Conservation (phyloP, 2,329 filamentous ascomycete species). For the Truncatella angustata region DNA sequence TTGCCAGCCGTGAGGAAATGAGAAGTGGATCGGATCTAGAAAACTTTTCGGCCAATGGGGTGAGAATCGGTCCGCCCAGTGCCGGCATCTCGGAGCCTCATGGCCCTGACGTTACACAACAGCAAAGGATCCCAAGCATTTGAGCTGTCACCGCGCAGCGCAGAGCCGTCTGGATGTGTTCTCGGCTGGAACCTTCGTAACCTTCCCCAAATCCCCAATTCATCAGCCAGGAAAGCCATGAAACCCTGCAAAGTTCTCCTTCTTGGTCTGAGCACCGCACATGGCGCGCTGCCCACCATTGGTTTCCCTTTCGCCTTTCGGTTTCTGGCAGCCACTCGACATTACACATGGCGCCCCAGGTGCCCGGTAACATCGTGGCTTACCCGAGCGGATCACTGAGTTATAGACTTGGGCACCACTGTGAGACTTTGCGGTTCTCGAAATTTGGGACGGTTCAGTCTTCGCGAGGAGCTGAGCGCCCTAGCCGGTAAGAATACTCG, state of each 20-base stretch:
- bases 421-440: neutral
- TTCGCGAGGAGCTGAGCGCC: neutral
- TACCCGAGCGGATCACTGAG: too few relatives aligned
- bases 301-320: neutral
- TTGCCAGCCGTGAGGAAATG: conserved; percentile 4
- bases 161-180: too few relatives aligned
- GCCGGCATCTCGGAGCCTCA: conserved; percentile 9
- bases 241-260: too few relatives aligned
- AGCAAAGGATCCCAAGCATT: neutral
- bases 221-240: too few relatives aligned
- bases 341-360: neutral
- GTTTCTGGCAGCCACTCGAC: neutral
- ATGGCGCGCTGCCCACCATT: too few relatives aligned
- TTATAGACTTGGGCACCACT: too few relatives aligned
- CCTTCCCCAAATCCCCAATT: too few relatives aligned
- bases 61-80: conserved; percentile 10
- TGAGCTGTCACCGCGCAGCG: neutral
- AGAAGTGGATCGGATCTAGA: conserved; percentile 7
- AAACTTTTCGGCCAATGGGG: conserved; percentile 7
- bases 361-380: neutral
- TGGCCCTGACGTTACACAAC: neutral
- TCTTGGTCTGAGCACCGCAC: too few relatives aligned
- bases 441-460: too few relatives aligned
- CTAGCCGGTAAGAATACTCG: neutral
- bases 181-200: too few relatives aligned